Evolutionary conservation across 2,329 filamentous ascomycete species (phyloP), one percentile per base, ranked within the genome.

Genomic region (Colletotrichum spinosum): DNA sequence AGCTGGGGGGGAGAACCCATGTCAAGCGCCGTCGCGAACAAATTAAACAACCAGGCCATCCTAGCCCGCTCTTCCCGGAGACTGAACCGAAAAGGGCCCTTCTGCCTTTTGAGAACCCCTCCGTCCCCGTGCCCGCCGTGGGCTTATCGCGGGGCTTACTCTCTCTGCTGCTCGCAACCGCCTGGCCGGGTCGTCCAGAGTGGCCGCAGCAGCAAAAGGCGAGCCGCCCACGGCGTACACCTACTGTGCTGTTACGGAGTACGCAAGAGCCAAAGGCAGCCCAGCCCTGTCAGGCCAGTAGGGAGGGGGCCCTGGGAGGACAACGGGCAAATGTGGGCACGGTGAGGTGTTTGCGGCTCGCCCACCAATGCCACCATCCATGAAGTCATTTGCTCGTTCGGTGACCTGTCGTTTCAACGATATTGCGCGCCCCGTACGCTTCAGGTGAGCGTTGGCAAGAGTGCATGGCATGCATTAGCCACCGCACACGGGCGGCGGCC

Each of bases 1-100:
- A 52, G 57, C 57, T 25, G 25, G 25, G 3, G 25, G 25, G 45
- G 46, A 57, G 46, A 42, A n/a, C 42, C 58, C 58, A 59, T 69
- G 69, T 64, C 51, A 56, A 59, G 58, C 54, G 66, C 52, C 62
- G 69, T 70, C 59, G 64, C 66, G 65, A 67, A 70, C 67, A 65
- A 44, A 59, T 66, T 46, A 67, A 38, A 53, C 50, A 60, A 62
- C 11, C 73, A 61, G 44, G 46, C 12, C 39, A 44, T 51, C 50
- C 61, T 44, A 46, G 51, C 50, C 33, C 42, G n/a, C 49, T 33
- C 13, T 34, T 34, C 41, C 57, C 65, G 65, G 65, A 33, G 60
- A 34, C 61, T 42, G 41, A 35, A 49, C 61, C 65, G 61, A 50
- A 67, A 60, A 56, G 62, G 53, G 57, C 12, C n/a, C 41, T 42